Evolutionary conservation across 2,329 filamentous ascomycete species (phyloP).

Genomic region (Ramularia collo-cygni): DNA sequence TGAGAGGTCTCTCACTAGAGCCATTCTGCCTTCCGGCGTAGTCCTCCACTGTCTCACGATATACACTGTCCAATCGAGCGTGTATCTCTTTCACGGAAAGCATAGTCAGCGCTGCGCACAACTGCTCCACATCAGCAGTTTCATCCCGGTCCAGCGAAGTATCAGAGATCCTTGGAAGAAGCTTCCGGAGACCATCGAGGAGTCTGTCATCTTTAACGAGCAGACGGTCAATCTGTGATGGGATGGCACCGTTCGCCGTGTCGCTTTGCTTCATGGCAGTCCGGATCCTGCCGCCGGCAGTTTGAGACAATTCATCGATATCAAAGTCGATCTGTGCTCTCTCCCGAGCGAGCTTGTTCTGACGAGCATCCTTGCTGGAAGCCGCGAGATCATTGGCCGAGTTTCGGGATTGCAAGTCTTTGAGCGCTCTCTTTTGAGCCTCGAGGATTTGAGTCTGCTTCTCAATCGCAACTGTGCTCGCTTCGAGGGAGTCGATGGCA

Average conservation of each 20-base stretch:
- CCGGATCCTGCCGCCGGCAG: slow-evolving; percentile 29
- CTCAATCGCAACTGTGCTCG: slow-evolving; percentile 57
- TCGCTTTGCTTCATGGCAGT: slow-evolving; percentile 44
- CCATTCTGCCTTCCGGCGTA: slow-evolving; percentile 6
- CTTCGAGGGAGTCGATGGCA: slow-evolving; percentile 58
- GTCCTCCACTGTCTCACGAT: slow-evolving; percentile 28
- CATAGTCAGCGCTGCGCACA: slow-evolving; percentile 43
- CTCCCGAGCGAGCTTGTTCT: slow-evolving; percentile 30
- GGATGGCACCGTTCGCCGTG: slow-evolving; percentile 40
- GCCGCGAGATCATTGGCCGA: slow-evolving; percentile 1
- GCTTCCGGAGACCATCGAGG: slow-evolving; percentile 58
- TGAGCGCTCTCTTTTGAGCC: slow-evolving; percentile 56
- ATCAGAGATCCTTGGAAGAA: slow-evolving; percentile 53
- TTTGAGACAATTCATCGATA: slow-evolving; percentile 25
- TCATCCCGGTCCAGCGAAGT: slow-evolving; percentile 39
- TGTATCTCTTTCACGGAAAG: slow-evolving; percentile 38
- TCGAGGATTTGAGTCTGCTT: slow-evolving; percentile 57
- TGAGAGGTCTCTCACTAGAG: slow-evolving; percentile 18
- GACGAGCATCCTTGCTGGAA: slow-evolving; percentile 8
- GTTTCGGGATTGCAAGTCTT: slow-evolving; percentile 45
- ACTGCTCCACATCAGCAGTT: slow-evolving; percentile 48
- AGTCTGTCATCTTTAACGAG: slow-evolving; percentile 54
- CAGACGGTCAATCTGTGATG: slow-evolving; percentile 45
- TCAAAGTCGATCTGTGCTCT: slow-evolving; percentile 38
- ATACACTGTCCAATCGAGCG: slow-evolving; percentile 44